Evolutionary conservation across 2,329 filamentous ascomycete species (phyloP).

Genomic region (Monilinia fructicola): DNA sequence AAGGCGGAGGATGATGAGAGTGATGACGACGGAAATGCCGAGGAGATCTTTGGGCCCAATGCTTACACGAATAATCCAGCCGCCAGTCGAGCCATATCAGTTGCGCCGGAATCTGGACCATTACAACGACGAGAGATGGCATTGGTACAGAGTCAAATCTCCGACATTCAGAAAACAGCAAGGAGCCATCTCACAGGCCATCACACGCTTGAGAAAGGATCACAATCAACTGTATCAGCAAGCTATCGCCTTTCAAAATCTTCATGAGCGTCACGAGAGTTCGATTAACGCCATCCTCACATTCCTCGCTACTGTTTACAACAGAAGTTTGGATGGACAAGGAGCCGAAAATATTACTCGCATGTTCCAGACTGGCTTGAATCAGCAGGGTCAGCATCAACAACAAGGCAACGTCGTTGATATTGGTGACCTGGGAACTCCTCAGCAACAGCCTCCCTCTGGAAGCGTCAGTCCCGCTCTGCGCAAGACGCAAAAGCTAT

Average conservation of each 20-base stretch:
- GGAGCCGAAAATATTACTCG: conserved; percentile 77
- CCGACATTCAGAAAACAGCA: conserved; percentile 84
- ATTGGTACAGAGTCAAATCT: conserved; percentile 75
- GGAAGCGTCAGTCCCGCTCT: conserved; percentile 36
- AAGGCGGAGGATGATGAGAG: conserved; percentile 69
- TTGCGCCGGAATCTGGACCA: conserved; percentile 44
- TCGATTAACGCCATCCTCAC: conserved; percentile 99
- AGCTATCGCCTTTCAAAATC: conserved; percentile 81
- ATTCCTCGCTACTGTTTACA: conserved; percentile 94
- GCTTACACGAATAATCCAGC: conserved; percentile 47
- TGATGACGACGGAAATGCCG: conserved; percentile 59
- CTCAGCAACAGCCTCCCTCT: conserved; percentile 29
- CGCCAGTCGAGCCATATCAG: conserved; percentile 40
- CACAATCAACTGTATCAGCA: conserved; percentile 87
- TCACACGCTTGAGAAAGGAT: conserved; percentile 76
- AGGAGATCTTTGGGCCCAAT: conserved; percentile 39
- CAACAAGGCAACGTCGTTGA: conserved; percentile 60
- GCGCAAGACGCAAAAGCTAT: conserved; percentile 37
- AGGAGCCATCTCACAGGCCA: conserved; percentile 77
- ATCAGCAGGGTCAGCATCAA: conserved; percentile 52
- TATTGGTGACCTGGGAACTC: conserved; percentile 53
- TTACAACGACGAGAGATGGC: conserved; percentile 71
- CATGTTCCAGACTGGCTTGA: conserved; percentile 75
- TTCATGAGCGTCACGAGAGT: conserved; percentile 95
- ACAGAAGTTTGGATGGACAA: conserved; percentile 86